phyloP scores from a whole-genome alignment of 1,284 basidiomycete species.

The Leccinum pachyderme region DNA sequence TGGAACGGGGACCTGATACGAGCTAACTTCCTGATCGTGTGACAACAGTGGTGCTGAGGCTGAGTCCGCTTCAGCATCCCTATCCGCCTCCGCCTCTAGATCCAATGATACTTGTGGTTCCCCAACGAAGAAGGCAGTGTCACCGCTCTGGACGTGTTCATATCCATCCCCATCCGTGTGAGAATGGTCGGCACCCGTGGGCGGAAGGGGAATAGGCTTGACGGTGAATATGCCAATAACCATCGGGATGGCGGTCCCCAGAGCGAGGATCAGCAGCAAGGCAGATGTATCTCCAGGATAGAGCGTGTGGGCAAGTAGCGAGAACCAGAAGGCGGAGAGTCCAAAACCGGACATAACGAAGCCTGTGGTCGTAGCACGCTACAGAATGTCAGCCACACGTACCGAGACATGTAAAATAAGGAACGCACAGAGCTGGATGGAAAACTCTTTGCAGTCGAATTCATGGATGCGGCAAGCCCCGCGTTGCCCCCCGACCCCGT shows the following conservation, averaged over 20 bases:
- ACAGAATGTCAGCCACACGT: background rate
- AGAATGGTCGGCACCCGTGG: conserved; percentile 12
- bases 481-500: conserved; percentile 65
- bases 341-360: conserved; percentile 82
- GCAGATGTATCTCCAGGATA: conserved; percentile 72
- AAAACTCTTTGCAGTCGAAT: conserved; percentile 67
- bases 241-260: conserved; percentile 71
- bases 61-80: conserved; percentile 2
- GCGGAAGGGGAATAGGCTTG: conserved; percentile 52
- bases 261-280: conserved; percentile 65
- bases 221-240: conserved; percentile 65
- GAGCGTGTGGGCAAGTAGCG: conserved; percentile 58
- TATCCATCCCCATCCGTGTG: conserved; percentile 8
- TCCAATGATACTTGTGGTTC: conserved; percentile 31
- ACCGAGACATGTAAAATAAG: background rate
- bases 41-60: conserved; percentile 20
- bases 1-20: conserved; percentile 7
- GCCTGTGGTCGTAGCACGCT: conserved; percentile 72
- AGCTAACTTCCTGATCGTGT: conserved; percentile 6
- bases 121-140: conserved; percentile 20
- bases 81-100: conserved; percentile 18
- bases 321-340: conserved; percentile 80
- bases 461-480: conserved; percentile 54
- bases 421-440: conserved; percentile 44
- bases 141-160: conserved; percentile 13